Evolutionary conservation across 371 early-diverging fungal species (phyloP).

Genomic region (Circinella minor): DNA sequence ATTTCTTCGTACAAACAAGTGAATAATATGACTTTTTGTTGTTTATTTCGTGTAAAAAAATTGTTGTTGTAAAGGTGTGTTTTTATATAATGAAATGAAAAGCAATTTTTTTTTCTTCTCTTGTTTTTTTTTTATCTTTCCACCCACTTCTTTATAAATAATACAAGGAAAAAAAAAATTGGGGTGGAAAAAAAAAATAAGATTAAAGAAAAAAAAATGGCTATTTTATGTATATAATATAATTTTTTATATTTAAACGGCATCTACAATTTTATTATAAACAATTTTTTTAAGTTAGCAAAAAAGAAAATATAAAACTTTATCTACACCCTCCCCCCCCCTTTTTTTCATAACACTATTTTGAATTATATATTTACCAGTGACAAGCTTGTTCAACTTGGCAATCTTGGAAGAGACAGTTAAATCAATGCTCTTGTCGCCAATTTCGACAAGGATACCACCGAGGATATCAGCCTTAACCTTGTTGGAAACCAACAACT

Average conservation of each 20-base stretch:
- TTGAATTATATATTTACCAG: conserved; percentile 38
- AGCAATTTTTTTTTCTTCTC: no score
- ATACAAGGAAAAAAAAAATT: not conserved
- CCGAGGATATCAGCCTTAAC: conserved; percentile 94
- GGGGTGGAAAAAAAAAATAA: not conserved
- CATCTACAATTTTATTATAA: no score
- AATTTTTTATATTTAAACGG: no score
- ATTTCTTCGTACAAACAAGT: no score
- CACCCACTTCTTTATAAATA: not conserved
- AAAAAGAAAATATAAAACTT: no score
- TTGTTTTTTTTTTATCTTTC: not conserved
- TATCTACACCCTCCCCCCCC: no score
- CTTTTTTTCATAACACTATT: no score
- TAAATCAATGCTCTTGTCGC: conserved; percentile 98
- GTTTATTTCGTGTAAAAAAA: no score
- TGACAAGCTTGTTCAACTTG: conserved; percentile 92
- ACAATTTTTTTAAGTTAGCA: no score
- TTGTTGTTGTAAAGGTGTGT: no score
- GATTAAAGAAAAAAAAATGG: not conserved
- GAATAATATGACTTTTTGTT: no score
- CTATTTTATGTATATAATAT: not conserved
- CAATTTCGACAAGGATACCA: conserved; percentile 95
- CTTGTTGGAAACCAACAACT: conserved; percentile 87
- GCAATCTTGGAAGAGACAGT: conserved; percentile 93
- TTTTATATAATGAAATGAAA: no score